phyloP scores from a whole-genome alignment of 2,329 filamentous ascomycete genomes.

The Phyllosticta citribraziliensis region DNA sequence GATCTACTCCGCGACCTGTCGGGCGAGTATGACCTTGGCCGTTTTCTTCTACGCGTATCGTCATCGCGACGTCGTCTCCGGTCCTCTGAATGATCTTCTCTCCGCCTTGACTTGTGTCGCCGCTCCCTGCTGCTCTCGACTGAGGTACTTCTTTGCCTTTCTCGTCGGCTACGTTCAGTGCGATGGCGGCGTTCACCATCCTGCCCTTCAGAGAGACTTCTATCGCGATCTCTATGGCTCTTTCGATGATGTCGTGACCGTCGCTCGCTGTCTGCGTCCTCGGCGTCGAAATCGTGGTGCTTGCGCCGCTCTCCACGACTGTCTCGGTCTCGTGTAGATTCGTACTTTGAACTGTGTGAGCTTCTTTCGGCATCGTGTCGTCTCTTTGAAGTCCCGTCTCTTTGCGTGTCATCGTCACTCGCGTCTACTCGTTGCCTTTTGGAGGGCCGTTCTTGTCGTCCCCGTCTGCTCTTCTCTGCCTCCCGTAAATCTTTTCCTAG shows the following conservation, averaged over 20 bases:
- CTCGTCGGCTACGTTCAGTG: conserved; percentile 8
- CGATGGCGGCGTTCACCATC: conserved; percentile 9
- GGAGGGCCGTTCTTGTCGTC: neutral
- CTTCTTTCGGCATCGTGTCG: conserved; percentile 17
- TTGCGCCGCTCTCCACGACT: conserved; percentile 12
- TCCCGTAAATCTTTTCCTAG: neutral
- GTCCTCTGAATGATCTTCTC: neutral
- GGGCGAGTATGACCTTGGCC: conserved; percentile 13
- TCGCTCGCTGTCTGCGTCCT: conserved; percentile 10
- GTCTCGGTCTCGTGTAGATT: conserved; percentile 9
- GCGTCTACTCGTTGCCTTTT: conserved; percentile 13
- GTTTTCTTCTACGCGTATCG: conserved; percentile 11
- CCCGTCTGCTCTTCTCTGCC: neutral
- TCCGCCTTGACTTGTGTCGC: neutral
- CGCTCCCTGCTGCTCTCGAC: neutral
- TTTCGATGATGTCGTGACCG: conserved; percentile 16
- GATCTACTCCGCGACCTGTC: neutral
- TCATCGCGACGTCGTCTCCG: neutral
- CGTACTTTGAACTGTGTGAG: conserved; percentile 12
- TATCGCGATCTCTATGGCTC: conserved; percentile 9
- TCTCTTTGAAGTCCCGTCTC: conserved; percentile 14
- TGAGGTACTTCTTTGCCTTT: neutral
- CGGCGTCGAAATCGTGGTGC: conserved; percentile 11
- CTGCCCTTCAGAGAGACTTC: neutral
- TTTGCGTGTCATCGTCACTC: conserved; percentile 13